Conservation (phyloP, 306 rosid species). For the Dalbergia cochinchinensis region DNA sequence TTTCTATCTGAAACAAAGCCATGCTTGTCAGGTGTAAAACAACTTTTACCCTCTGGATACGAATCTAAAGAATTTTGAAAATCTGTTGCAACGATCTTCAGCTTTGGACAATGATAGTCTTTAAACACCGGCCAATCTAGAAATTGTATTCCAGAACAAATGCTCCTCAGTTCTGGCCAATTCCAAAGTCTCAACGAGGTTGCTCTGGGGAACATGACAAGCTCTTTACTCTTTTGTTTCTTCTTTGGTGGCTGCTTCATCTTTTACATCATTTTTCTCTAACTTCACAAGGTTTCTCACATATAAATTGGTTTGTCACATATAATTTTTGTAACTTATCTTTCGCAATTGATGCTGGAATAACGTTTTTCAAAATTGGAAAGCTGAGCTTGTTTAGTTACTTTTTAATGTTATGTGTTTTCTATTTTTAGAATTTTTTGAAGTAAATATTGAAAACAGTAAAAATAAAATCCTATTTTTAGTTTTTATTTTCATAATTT, state of each 20-base stretch:
- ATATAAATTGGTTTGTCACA: background rate
- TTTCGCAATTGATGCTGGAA: slow-evolving; percentile 13
- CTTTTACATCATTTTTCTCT: background rate
- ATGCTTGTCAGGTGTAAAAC: background rate
- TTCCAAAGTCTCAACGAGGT: background rate
- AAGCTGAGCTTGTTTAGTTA: too few relatives aligned
- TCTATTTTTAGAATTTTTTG: too few relatives aligned
- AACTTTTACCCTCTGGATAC: background rate
- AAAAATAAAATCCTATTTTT: too few relatives aligned
- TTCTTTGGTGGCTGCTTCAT: background rate
- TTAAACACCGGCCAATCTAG: background rate
- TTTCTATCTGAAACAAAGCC: background rate
- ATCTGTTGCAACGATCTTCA: background rate
- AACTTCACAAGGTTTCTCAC: background rate
- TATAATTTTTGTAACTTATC: background rate
- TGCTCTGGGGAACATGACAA: background rate
- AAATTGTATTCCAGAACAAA: background rate
- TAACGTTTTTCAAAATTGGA: too few relatives aligned
- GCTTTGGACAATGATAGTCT: background rate
- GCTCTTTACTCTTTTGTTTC: too few relatives aligned
- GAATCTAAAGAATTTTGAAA: background rate
- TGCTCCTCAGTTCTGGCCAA: background rate
- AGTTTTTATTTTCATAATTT: too few relatives aligned
- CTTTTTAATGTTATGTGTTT: too few relatives aligned
- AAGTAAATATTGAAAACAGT: too few relatives aligned